Evolutionary conservation across 768 basidiomycete species (phyloP).

Genomic region (Trametes gibbosa): DNA sequence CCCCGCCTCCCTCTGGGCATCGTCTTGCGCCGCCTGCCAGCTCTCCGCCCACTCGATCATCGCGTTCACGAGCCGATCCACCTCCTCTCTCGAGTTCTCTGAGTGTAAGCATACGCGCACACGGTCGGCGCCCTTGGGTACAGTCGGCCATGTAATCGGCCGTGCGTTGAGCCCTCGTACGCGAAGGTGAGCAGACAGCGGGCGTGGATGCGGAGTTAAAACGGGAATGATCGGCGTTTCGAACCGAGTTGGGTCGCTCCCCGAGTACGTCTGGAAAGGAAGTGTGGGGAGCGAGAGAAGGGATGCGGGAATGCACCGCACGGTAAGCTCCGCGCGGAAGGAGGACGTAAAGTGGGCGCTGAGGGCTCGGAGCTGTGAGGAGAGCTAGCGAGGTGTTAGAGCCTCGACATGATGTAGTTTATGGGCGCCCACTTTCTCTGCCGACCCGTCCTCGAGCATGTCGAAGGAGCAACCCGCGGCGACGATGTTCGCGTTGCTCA

Average conservation of each 20-base stretch:
- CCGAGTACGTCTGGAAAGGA: constrained; percentile 25
- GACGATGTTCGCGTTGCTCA: constrained; percentile 73
- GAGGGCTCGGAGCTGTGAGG: constrained; percentile 41
- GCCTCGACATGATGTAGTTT: constrained; percentile 24
- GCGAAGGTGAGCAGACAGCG: constrained; percentile 67
- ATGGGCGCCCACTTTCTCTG: constrained; percentile 45
- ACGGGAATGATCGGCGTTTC: constrained; percentile 90
- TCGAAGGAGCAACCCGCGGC: constrained; percentile 79
- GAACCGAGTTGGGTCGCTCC: constrained; percentile 40
- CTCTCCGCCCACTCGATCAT: constrained; percentile 28
- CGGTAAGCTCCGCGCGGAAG: constrained; percentile 29
- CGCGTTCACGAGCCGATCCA: constrained; percentile 46
- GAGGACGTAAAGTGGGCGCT: constrained; percentile 38
- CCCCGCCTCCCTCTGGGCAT: background rate
- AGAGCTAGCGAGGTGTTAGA: constrained; percentile 25
- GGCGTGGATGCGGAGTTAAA: constrained; percentile 71
- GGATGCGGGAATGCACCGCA: constrained; percentile 25
- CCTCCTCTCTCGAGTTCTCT: constrained; percentile 61
- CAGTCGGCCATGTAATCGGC: constrained; percentile 85
- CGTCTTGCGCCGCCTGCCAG: constrained; percentile 12
- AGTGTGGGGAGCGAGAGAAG: constrained; percentile 32
- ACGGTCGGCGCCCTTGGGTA: constrained; percentile 81
- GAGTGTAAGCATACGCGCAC: constrained; percentile 89
- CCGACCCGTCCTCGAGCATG: constrained; percentile 64
- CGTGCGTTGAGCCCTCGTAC: constrained; percentile 57